phyloP scores from a whole-genome alignment of 768 basidiomycete genomes.

The Pleurotus giganteus region DNA sequence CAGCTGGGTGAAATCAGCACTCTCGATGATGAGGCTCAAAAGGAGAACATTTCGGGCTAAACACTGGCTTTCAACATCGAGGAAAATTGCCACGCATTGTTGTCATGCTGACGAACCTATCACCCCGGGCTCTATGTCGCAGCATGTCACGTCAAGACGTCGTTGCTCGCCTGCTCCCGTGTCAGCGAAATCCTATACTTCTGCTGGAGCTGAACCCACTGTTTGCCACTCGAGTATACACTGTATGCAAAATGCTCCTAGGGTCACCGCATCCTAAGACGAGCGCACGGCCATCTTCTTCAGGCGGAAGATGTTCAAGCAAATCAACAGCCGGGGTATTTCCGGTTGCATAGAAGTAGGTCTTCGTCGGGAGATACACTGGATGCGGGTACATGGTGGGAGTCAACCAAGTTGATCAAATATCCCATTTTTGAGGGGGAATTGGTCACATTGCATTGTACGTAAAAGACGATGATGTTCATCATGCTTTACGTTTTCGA shows the following conservation, averaged over 20 bases:
- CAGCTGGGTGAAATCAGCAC: conserved; percentile 14
- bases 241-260: conserved; percentile 50
- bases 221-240: conserved; percentile 26
- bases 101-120: conserved; percentile 40
- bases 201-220: background rate
- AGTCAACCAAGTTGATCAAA: too few species aligned
- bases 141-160: conserved; percentile 47
- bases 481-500: too few species aligned
- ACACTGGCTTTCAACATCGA: background rate
- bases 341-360: conserved; percentile 57
- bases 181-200: background rate
- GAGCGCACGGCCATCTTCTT: conserved; percentile 45
- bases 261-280: conserved; percentile 60
- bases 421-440: too few species aligned
- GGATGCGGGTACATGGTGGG: conserved; percentile 39
- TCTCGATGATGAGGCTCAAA: conserved; percentile 39
- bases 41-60: conserved; percentile 50
- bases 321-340: conserved; percentile 55
- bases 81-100: too few species aligned
- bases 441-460: too few species aligned
- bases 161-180: conserved; percentile 19
- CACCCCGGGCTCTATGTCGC: conserved; percentile 46
- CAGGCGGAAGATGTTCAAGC: conserved; percentile 44
- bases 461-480: background rate
- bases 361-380: conserved; percentile 39